phyloP scores from a whole-genome alignment of 495 filamentous ascomycete species.

The Penicillium goetzii region DNA sequence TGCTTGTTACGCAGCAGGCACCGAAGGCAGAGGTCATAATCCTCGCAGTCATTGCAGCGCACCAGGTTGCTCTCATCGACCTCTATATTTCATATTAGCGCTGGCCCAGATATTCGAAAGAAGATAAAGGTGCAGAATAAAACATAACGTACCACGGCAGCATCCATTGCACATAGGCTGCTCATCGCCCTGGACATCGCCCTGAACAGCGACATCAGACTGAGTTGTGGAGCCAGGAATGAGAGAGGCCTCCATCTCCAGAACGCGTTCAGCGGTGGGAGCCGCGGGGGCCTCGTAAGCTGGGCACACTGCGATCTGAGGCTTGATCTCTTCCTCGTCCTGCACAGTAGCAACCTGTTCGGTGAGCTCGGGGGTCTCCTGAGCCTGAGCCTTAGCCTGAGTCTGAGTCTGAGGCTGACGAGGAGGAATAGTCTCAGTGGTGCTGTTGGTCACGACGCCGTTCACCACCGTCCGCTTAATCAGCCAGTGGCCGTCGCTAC shows the following conservation, averaged over 20 bases:
- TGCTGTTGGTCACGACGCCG: conserved; percentile 80
- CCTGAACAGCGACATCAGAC: conserved; percentile 19
- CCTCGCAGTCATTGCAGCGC: conserved; percentile 81
- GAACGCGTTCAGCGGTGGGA: conserved; percentile 19
- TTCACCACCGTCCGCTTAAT: conserved; percentile 84
- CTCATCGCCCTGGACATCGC: conserved; percentile 35
- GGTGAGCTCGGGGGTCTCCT: not conserved
- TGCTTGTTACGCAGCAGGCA: conserved; percentile 80
- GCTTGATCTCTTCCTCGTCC: conserved; percentile 16
- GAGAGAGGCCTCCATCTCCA: conserved; percentile 17
- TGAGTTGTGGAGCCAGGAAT: not conserved
- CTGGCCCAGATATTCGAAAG: not conserved
- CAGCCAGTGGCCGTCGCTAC: conserved; percentile 81
- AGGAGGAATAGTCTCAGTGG: conserved; percentile 74
- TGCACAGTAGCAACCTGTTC: not conserved
- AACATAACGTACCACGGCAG: conserved; percentile 64
- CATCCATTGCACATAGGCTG: conserved; percentile 93
- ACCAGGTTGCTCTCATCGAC: conserved; percentile 77
- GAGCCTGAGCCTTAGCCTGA: not conserved
- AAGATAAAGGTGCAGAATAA: conserved; percentile 5
- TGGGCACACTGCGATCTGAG: conserved; percentile 9
- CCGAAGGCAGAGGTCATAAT: conserved; percentile 86
- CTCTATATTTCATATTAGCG: conserved; percentile 48
- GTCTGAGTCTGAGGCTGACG: conserved; percentile 43
- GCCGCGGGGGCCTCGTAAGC: not conserved